Conservation (phyloP, 148 eudicot species). For the Arctostaphylos glauca region DNA sequence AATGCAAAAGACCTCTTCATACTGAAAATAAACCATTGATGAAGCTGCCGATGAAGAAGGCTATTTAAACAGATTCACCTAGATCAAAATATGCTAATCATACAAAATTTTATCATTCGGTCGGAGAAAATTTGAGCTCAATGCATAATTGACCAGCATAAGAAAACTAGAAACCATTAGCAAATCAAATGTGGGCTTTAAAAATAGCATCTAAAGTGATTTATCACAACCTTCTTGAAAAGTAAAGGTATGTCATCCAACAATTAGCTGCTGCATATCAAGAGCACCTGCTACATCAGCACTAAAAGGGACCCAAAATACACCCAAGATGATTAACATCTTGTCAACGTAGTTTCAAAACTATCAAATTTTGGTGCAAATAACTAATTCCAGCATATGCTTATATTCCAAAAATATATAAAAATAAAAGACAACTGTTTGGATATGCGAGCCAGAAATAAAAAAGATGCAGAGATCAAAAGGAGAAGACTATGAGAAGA, state of each 20-base stretch:
- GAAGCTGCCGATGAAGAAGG: background rate
- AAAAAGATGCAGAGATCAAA: background rate
- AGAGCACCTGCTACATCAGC: slow-evolving; percentile 1
- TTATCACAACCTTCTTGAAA: background rate
- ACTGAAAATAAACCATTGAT: background rate
- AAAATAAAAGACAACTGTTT: background rate
- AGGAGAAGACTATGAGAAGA: background rate
- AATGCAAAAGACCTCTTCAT: background rate
- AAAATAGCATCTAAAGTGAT: background rate
- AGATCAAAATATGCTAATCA: background rate
- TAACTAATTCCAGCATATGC: background rate
- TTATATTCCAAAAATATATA: background rate
- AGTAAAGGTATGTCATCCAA: background rate
- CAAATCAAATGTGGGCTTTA: background rate
- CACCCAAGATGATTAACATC: background rate
- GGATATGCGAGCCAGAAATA: background rate
- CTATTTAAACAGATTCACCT: background rate
- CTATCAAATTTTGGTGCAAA: background rate
- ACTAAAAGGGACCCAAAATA: background rate
- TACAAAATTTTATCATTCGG: background rate
- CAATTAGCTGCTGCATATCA: background rate
- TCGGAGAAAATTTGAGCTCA: background rate
- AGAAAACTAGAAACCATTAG: background rate
- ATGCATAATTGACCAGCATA: background rate
- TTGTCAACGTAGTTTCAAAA: background rate